These are phyloP conservation scores for Tricholoma furcatifolium DNA, from an alignment of 768 basidiomycete species.

Conservation along the genomic window DNA sequence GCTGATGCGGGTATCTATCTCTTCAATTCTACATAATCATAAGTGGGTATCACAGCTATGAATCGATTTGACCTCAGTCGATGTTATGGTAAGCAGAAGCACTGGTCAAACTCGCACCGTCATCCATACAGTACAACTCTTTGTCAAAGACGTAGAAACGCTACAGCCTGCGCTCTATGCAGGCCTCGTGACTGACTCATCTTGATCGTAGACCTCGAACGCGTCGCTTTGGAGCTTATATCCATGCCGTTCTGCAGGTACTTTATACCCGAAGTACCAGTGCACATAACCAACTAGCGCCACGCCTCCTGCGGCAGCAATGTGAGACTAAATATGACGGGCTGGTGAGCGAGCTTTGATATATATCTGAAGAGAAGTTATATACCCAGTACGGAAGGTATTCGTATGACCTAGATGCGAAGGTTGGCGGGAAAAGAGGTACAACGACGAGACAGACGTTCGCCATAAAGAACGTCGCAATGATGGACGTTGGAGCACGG, in stretches of 20 bases:
- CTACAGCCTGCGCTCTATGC: background rate
- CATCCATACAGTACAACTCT: too few relatives aligned
- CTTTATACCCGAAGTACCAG: conserved; percentile 52
- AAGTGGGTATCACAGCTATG: too few relatives aligned
- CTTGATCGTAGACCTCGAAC: background rate
- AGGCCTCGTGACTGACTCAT: background rate
- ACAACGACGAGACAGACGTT: conserved; percentile 60
- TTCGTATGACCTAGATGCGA: conserved; percentile 49
- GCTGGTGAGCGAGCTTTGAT: background rate
- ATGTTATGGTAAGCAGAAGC: too few relatives aligned
- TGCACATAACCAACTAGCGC: conserved; percentile 48
- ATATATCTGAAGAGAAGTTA: conserved; percentile 1
- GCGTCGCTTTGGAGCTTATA: conserved; percentile 40
- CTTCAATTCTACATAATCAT: too few relatives aligned
- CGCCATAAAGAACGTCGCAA: conserved; percentile 56
- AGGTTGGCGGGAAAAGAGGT: conserved; percentile 59
- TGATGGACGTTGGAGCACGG: conserved; percentile 45
- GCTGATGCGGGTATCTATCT: too few relatives aligned
- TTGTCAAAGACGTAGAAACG: background rate
- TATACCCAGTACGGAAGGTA: conserved; percentile 68
- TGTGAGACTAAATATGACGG: conserved; percentile 40
- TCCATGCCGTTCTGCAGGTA: conserved; percentile 43
- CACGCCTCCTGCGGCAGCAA: conserved; percentile 39
- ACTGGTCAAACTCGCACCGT: too few relatives aligned
- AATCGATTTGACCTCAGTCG: too few relatives aligned